A percentile compares a stretch with the other conserved stretches of the same genome.
Conservation (phyloP, 257 asterid genomes). For the Thymus mandschuricus region DNA sequence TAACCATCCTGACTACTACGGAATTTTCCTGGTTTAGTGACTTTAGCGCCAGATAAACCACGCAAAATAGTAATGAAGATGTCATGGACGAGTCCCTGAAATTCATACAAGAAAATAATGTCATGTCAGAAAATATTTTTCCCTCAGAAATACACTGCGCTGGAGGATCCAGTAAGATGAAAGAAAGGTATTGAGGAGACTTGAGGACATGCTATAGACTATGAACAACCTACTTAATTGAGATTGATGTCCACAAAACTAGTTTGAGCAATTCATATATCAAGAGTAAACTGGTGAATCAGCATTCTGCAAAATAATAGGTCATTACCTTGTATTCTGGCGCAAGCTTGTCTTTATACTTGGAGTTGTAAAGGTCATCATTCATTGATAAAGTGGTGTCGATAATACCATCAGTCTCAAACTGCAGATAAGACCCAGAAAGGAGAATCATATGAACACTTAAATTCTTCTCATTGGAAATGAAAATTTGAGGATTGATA, state of each 20-base stretch:
- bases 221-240: neutral
- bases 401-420: conserved; percentile 76
- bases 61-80: conserved; percentile 73
- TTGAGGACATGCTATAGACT: neutral
- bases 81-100: conserved; percentile 84
- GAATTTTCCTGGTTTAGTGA: conserved; percentile 92
- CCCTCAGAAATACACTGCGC: neutral
- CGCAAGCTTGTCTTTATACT: conserved; percentile 79
- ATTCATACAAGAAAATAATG: conserved; percentile 14
- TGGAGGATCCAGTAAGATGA: conserved; percentile 8
- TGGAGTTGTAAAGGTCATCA: conserved; percentile 72
- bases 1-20: conserved; percentile 87
- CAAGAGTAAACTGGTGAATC: conserved; percentile 7
- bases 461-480: neutral
- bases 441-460: conserved; percentile 15
- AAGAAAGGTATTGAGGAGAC: neutral
- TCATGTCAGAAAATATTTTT: conserved; percentile 6
- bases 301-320: conserved; percentile 4
- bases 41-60: conserved; percentile 90
- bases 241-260: conserved; percentile 6
- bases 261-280: conserved; percentile 1
- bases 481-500: neutral
- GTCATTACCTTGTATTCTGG: conserved; percentile 64
- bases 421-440: conserved; percentile 46
- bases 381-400: conserved; percentile 69